Evolutionary conservation across 2,329 filamentous ascomycete genomes (phyloP).

Genomic region (Sporothrix brunneoviolacea): DNA sequence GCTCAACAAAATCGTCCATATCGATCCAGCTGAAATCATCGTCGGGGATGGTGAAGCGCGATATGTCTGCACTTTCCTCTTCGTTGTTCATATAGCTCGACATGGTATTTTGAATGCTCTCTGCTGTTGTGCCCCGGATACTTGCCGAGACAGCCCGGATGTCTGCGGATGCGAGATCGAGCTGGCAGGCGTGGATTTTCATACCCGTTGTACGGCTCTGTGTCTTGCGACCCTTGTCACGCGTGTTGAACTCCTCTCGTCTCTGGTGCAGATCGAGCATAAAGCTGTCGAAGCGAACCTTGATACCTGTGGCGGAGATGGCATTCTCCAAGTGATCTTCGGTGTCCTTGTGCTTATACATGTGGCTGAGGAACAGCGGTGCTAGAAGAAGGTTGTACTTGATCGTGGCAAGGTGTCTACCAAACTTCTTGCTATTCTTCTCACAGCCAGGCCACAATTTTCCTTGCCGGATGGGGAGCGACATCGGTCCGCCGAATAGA

Average conservation of each 20-base stretch:
- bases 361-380: constrained; percentile 88
- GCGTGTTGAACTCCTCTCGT: constrained; percentile 81
- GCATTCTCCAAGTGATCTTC: constrained; percentile 72
- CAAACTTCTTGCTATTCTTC: constrained; percentile 98
- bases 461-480: constrained; percentile 87
- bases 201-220: constrained; percentile 82
- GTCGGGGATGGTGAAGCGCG: constrained; percentile 90
- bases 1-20: constrained; percentile 98
- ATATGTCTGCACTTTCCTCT: constrained; percentile 61
- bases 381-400: constrained; percentile 94
- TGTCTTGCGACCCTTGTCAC: constrained; percentile 68
- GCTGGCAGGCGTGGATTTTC: constrained; percentile 89
- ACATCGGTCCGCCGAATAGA: constrained; percentile 90
- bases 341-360: constrained; percentile 96
- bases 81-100: constrained; percentile 47
- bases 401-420: constrained; percentile 92
- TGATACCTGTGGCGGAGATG: constrained; percentile 90
- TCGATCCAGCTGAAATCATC: constrained; percentile 96
- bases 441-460: constrained; percentile 85
- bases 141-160: constrained; percentile 88
- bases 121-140: constrained; percentile 71
- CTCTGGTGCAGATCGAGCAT: constrained; percentile 95
- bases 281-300: constrained; percentile 91
- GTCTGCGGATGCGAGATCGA: constrained; percentile 87
- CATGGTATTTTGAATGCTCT: constrained; percentile 58